Conservation (phyloP, 2,329 filamentous ascomycete species). For the Curvularia verruculosa region DNA sequence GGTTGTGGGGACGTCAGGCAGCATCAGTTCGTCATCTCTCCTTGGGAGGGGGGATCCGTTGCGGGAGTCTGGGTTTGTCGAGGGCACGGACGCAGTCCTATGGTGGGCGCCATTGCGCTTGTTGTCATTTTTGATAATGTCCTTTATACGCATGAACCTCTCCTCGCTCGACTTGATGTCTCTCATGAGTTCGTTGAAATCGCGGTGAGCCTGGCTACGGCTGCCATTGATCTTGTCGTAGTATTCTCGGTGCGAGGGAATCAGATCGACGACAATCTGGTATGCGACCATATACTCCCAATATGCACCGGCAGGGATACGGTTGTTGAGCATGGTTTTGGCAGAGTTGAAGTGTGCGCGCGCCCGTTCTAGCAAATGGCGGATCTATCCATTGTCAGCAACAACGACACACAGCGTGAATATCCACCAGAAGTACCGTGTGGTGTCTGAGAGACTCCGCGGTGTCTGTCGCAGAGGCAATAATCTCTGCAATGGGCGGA, state of each 20-base stretch:
- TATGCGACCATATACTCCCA: constrained; percentile 84
- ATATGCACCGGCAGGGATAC: constrained; percentile 72
- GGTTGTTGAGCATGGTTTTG: constrained; percentile 54
- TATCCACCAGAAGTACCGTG: constrained; percentile 32
- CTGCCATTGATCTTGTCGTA: constrained; percentile 64
- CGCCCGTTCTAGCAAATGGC: constrained; percentile 50
- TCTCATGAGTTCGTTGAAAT: constrained; percentile 48
- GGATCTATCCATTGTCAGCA: constrained; percentile 44
- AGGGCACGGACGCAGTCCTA: constrained; percentile 21
- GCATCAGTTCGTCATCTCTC: constrained; percentile 45
- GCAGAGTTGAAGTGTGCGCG: constrained; percentile 56
- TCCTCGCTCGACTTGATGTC: constrained; percentile 48
- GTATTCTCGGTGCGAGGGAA: constrained; percentile 79
- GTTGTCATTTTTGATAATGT: constrained; percentile 53
- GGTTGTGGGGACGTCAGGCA: constrained; percentile 39
- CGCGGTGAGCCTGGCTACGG: constrained; percentile 55
- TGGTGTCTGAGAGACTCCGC: constrained; percentile 37
- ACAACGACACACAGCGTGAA: background rate
- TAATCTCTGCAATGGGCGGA: constrained; percentile 54
- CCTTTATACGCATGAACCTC: constrained; percentile 55
- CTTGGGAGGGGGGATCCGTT: constrained; percentile 20
- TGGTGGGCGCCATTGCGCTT: constrained; percentile 60
- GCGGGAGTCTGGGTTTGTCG: constrained; percentile 21
- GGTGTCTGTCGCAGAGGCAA: constrained; percentile 48
- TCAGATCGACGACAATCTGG: constrained; percentile 75